These are phyloP conservation scores for Pseudonectria foliicola DNA, from an alignment of 2,329 filamentous ascomycete species.

Conservation along the genomic window DNA sequence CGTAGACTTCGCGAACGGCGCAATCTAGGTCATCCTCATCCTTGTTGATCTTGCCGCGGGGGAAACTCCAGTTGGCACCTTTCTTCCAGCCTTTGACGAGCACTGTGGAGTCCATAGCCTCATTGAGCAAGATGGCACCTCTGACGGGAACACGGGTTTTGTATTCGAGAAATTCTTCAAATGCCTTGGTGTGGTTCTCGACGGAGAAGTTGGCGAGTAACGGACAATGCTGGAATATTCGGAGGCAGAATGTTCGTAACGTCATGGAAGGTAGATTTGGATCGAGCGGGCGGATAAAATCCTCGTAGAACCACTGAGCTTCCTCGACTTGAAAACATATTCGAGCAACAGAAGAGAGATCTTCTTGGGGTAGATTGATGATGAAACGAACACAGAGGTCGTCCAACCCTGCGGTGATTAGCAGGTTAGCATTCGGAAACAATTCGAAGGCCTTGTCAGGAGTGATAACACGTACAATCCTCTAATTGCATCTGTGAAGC, in stretches of 20 bases:
- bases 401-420: constrained; percentile 66
- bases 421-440: constrained; percentile 2
- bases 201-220: constrained; percentile 74
- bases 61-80: constrained; percentile 92
- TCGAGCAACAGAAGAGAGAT: constrained; percentile 80
- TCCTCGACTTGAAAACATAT: constrained; percentile 99
- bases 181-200: constrained; percentile 73
- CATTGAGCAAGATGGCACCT: constrained; percentile 87
- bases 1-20: constrained; percentile 87
- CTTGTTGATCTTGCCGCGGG: constrained; percentile 95
- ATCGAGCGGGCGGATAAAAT: constrained; percentile 90
- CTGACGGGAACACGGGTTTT: constrained; percentile 91
- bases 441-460: neutral
- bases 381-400: constrained; percentile 97
- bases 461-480: constrained; percentile 58
- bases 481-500: constrained; percentile 76
- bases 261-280: constrained; percentile 77
- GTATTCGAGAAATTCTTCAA: constrained; percentile 87
- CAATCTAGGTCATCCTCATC: constrained; percentile 92
- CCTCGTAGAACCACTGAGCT: constrained; percentile 99
- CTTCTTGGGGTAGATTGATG: constrained; percentile 88
- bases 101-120: constrained; percentile 88
- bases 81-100: constrained; percentile 99
- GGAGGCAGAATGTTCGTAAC: constrained; percentile 76
- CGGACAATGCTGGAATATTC: constrained; percentile 91